phyloP scores from a whole-genome alignment of 116 monocot species.

The Trichopus zeylanicus region DNA sequence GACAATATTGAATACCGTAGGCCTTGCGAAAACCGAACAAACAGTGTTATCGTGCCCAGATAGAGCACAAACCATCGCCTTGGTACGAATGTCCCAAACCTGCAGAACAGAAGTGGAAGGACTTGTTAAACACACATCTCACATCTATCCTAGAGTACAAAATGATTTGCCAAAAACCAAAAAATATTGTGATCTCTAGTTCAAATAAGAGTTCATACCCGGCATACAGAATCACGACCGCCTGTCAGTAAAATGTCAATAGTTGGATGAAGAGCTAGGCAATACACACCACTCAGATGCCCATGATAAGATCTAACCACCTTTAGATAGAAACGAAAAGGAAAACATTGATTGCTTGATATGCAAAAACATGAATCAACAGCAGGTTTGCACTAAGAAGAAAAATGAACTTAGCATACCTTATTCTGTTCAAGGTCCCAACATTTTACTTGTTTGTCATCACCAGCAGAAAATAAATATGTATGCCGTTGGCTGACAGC shows the following conservation, averaged over 20 bases:
- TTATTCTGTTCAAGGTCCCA: constrained; percentile 99
- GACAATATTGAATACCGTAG: constrained; percentile 56
- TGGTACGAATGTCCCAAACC: constrained; percentile 98
- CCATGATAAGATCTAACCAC: constrained; percentile 95
- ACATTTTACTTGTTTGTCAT: constrained; percentile 99
- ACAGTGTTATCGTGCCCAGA: constrained; percentile 98
- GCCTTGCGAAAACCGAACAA: constrained; percentile 95
- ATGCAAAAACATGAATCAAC: not conserved
- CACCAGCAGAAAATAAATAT: constrained; percentile 97
- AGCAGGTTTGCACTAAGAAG: not conserved
- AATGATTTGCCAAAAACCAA: not conserved
- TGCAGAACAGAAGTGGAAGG: constrained; percentile 11
- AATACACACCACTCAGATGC: constrained; percentile 98
- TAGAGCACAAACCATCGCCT: constrained; percentile 93
- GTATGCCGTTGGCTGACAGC: constrained; percentile 91
- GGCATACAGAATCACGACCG: constrained; percentile 97
- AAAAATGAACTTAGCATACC: constrained; percentile 26
- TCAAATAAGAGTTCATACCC: constrained; percentile 45
- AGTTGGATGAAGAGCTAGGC: constrained; percentile 92
- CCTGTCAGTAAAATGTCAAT: constrained; percentile 92
- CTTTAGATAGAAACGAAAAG: constrained; percentile 18
- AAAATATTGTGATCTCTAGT: not conserved
- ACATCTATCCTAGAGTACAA: not conserved
- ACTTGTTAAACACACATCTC: not conserved
- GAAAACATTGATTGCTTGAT: too few species aligned